phyloP scores from a whole-genome alignment of 1,139 yeast genomes.

The Pichia sp. region DNA sequence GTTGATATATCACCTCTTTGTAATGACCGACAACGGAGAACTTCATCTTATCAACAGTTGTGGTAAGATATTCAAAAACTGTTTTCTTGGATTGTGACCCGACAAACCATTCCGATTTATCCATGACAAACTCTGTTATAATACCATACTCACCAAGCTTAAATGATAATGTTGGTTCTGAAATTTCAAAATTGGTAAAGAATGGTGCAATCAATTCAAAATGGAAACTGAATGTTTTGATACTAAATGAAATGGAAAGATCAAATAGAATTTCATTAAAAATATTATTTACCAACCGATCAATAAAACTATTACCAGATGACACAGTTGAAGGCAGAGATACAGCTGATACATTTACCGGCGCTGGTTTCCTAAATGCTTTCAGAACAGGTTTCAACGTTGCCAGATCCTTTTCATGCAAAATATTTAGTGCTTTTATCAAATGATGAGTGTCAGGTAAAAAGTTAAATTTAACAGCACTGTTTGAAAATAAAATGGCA shows the following conservation, averaged over 20 bases:
- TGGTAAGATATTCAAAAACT: conserved; percentile 18
- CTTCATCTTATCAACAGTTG: conserved; percentile 16
- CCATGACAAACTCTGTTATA: conserved; percentile 8
- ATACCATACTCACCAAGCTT: conserved; percentile 12
- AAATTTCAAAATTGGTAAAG: conserved; percentile 17
- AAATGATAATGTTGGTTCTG: conserved; percentile 15
- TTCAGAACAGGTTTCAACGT: conserved; percentile 19
- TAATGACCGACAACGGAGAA: conserved; percentile 2
- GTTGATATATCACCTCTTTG: conserved; percentile 3
- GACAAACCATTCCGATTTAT: conserved; percentile 6
- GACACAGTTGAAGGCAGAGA: not conserved
- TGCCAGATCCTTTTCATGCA: conserved; percentile 22
- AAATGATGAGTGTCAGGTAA: conserved; percentile 24
- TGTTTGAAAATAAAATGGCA: conserved; percentile 18
- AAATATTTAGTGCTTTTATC: conserved; percentile 19
- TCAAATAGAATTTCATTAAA: conserved; percentile 12
- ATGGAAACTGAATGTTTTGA: conserved; percentile 17
- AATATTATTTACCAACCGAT: conserved; percentile 1
- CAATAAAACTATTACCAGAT: conserved; percentile 2
- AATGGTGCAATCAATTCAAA: conserved; percentile 27
- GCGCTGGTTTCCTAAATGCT: not conserved
- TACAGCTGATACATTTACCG: not conserved
- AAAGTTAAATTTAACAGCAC: conserved; percentile 16
- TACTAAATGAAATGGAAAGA: conserved; percentile 15
- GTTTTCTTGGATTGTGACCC: conserved; percentile 16